Evolutionary conservation across 441 rosid species (phyloP).

Genomic region (Theobroma grandiflorum): DNA sequence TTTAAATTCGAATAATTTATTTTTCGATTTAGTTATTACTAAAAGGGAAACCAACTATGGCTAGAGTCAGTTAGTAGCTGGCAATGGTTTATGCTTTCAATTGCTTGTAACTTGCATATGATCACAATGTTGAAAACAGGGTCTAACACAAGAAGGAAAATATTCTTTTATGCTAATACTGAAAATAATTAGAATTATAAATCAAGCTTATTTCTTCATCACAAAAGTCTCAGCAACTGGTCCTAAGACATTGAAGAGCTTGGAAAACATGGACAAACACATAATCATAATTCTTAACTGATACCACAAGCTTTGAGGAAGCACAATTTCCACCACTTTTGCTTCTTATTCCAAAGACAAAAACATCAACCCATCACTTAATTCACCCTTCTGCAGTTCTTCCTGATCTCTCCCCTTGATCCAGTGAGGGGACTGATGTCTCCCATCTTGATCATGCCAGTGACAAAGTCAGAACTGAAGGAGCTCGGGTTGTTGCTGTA

Average conservation of each 20-base stretch:
- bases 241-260: neutral
- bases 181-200: neutral
- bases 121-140: neutral
- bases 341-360: neutral
- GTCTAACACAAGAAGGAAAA: no score
- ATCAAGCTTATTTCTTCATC: neutral
- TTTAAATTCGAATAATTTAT: no score
- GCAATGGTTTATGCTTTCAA: neutral
- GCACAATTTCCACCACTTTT: neutral
- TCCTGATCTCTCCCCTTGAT: slow-evolving; percentile 74
- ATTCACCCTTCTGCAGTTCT: slow-evolving; percentile 65
- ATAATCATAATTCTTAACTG: neutral
- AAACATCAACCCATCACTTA: slow-evolving; percentile 23
- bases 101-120: neutral
- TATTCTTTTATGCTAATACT: neutral
- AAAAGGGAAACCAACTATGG: no score
- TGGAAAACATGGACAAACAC: neutral
- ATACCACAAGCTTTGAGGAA: neutral
- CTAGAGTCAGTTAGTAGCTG: neutral
- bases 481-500: slow-evolving; percentile 49
- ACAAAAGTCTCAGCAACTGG: neutral
- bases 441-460: slow-evolving; percentile 91
- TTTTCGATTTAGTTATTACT: no score
- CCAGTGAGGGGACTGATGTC: slow-evolving; percentile 87
- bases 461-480: slow-evolving; percentile 64